Evolutionary conservation across 805 yeast genomes (phyloP).

Genomic region (Kodamaea neixiangensis): DNA sequence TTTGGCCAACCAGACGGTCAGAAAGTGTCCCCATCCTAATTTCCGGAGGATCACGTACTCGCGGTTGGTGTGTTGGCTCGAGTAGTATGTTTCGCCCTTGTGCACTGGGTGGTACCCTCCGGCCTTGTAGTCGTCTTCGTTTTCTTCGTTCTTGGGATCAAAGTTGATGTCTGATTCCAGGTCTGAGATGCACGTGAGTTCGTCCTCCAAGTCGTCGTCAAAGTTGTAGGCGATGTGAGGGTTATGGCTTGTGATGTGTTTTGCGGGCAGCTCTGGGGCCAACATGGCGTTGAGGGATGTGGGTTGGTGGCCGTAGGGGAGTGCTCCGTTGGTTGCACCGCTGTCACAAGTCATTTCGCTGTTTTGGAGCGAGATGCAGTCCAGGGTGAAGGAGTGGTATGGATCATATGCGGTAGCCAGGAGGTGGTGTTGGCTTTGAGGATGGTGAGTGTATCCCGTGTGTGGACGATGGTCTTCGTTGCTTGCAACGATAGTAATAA

Average conservation of each 20-base stretch:
- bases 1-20: constrained; percentile 68
- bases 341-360: constrained; percentile 36
- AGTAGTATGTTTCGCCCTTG: constrained; percentile 55
- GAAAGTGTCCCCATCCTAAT: constrained; percentile 73
- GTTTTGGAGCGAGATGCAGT: constrained; percentile 39
- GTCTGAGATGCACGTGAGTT: constrained; percentile 22
- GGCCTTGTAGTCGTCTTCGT: constrained; percentile 49
- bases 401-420: constrained; percentile 13
- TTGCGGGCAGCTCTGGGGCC: constrained; percentile 1
- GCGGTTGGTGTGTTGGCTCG: constrained; percentile 34
- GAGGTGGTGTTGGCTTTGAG: too few species aligned
- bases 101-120: constrained; percentile 70
- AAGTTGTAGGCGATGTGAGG: neutral
- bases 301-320: constrained; percentile 1
- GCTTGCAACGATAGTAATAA: constrained; percentile 10
- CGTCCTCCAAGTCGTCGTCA: constrained; percentile 9
- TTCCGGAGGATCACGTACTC: constrained; percentile 52
- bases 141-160: constrained; percentile 47
- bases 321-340: constrained; percentile 6
- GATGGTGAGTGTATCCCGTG: neutral
- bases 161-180: constrained; percentile 29
- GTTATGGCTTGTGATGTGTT: constrained; percentile 1
- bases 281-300: constrained; percentile 6
- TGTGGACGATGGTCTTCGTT: neutral
- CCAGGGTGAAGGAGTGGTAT: constrained; percentile 35